phyloP scores from a whole-genome alignment of 352 stramenopile genomes.

The Plasmopara viticola region DNA sequence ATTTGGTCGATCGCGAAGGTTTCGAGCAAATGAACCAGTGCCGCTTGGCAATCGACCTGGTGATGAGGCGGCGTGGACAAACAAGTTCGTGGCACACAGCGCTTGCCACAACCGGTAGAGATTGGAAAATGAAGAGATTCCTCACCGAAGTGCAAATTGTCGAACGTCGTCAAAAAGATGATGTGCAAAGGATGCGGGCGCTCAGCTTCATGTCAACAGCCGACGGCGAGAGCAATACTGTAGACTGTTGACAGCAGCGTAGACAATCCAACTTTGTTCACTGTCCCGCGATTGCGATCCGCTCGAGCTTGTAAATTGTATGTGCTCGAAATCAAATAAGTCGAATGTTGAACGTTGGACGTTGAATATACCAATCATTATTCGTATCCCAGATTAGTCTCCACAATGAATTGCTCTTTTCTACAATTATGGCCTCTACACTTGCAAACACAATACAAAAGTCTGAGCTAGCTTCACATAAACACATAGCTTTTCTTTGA shows the following conservation, averaged over 20 bases:
- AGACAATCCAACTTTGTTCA: constrained; percentile 21
- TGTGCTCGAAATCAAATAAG: neutral
- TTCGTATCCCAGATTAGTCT: too few relatives aligned
- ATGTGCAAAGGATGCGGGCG: constrained; percentile 19
- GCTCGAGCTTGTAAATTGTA: neutral
- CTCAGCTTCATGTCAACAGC: constrained; percentile 20
- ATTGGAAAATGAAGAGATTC: constrained; percentile 17
- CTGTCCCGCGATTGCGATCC: constrained; percentile 12
- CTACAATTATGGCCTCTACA: too few relatives aligned
- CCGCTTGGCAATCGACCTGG: constrained; percentile 5
- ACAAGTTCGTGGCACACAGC: constrained; percentile 1
- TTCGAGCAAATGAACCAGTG: constrained; percentile 10
- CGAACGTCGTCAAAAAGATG: constrained; percentile 7
- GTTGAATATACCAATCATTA: too few relatives aligned
- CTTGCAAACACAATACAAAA: too few relatives aligned
- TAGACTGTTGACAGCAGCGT: constrained; percentile 12
- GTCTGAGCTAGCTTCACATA: too few relatives aligned
- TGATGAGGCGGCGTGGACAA: constrained; percentile 16
- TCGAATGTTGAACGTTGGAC: neutral
- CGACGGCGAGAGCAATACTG: constrained; percentile 16
- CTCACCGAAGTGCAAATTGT: constrained; percentile 15
- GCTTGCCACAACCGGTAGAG: constrained; percentile 7
- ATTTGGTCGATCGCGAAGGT: constrained; percentile 22
- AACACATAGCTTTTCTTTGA: too few relatives aligned
- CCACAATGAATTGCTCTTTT: too few relatives aligned